phyloP scores from a whole-genome alignment of 2,329 filamentous ascomycete genomes.

The Peltaster fructicola region DNA sequence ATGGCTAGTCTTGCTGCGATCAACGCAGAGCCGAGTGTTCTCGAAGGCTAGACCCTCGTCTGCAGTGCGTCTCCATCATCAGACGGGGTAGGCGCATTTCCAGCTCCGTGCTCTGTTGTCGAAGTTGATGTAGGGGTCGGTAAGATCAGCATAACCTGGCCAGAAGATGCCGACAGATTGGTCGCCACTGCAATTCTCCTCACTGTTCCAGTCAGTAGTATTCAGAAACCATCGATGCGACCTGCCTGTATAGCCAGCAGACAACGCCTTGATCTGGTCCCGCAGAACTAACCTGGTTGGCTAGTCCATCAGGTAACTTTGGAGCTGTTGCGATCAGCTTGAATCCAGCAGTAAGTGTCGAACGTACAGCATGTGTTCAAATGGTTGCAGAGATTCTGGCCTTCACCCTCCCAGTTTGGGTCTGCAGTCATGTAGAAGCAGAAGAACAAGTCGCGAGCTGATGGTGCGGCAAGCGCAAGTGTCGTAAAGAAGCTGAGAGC shows the following conservation, averaged over 20 bases:
- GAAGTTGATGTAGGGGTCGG: constrained; percentile 5
- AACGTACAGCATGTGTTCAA: constrained; percentile 5
- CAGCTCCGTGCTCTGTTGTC: constrained; percentile 7
- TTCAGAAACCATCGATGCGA: neutral
- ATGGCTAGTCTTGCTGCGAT: too few species aligned
- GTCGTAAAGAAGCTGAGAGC: too few species aligned
- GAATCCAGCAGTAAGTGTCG: too few species aligned
- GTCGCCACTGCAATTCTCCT: constrained; percentile 4
- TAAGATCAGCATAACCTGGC: constrained; percentile 7
- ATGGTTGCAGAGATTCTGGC: constrained; percentile 6
- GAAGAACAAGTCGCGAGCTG: too few species aligned
- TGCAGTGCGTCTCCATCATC: too few species aligned
- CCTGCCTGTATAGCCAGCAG: constrained; percentile 8
- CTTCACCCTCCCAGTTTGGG: constrained; percentile 6
- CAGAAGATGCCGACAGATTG: constrained; percentile 5
- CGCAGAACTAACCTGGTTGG: constrained; percentile 7
- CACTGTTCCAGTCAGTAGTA: too few species aligned
- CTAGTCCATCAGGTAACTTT: constrained; percentile 4
- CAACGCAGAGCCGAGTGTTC: too few species aligned
- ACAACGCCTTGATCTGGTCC: constrained; percentile 6
- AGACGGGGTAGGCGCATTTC: too few species aligned
- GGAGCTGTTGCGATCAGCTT: too few species aligned
- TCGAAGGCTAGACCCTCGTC: too few species aligned
- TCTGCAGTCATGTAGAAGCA: constrained; percentile 8
- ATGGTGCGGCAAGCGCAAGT: too few species aligned